Evolutionary conservation across 495 filamentous ascomycete species (phyloP), one percentile per base, ranked within the genome.

Genomic region (Aspergillus coremiiformis): DNA sequence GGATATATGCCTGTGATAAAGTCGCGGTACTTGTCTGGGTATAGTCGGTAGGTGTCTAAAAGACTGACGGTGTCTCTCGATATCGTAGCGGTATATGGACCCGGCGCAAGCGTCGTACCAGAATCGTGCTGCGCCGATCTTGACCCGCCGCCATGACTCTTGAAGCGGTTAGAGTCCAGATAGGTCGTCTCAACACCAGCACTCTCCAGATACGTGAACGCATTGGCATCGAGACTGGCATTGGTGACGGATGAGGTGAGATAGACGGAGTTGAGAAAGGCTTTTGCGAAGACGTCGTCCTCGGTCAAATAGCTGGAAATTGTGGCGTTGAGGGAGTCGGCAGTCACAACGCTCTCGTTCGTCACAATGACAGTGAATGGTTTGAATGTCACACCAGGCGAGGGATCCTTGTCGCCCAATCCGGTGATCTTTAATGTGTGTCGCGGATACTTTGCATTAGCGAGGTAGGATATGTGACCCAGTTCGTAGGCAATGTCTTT

Each of bases 1-100:
- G 62, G 61, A 52, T 61, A 76, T 3, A 56, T 48, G 0, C 65
- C 71, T 43, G 60, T 56, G 35, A 56, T 44, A 22, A 80, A 80
- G 11, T 69, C 68, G 23, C 67, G 73, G 14, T 66, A 56, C 10
- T 64, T 55, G 60, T 80, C 76, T 14, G 64, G 63, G 49, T 78
- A 80, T n/a, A 80, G 61, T 32, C 69, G 57, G 33, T 69, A 77
- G 7, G 75, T 74, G 55, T 72, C 63, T 42, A 68, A 71, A 47
- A 80, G 59, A 11, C 17, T 32, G 63, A 72, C 33, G 64, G 11
- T 19, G 15, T 15, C 29, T 4, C 19, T 27, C 5, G 43, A 17
- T 12, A 47, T n/a, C 21, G 29, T 14, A 11, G 47, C 52, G 49
- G 74, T 73, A 56, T 74, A 77, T 9, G 74, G 71, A 1, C 74